A percentile compares a stretch with the other conserved stretches of the same genome.
Evolutionary conservation across 1,284 basidiomycete species (phyloP).

Genomic region (Apiotrichum sp.): DNA sequence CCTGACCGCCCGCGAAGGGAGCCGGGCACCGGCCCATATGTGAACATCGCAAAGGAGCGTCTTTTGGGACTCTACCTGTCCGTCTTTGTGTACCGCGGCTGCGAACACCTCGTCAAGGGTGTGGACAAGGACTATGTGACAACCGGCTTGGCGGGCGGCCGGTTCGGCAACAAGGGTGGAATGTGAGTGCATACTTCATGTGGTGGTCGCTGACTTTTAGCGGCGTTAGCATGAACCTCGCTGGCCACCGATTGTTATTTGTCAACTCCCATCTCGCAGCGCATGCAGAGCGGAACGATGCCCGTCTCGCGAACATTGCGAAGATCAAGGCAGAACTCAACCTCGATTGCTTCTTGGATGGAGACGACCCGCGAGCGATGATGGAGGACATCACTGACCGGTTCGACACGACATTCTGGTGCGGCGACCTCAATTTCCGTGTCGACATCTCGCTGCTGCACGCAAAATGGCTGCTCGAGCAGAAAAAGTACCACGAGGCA

Average conservation of each 20-base stretch:
- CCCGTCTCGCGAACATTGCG: conserved; percentile 44
- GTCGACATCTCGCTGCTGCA: conserved; percentile 51
- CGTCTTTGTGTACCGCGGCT: conserved; percentile 48
- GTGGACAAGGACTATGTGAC: conserved; percentile 52
- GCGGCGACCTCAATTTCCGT: conserved; percentile 52
- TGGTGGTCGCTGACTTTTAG: conserved; percentile 28
- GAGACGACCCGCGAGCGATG: conserved; percentile 32
- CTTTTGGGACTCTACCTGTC: conserved; percentile 53
- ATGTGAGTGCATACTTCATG: conserved; percentile 26
- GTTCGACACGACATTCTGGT: conserved; percentile 54
- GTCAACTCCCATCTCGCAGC: conserved; percentile 55
- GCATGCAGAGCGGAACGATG: conserved; percentile 44
- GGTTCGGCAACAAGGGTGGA: conserved; percentile 53
- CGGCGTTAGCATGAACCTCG: conserved; percentile 52
- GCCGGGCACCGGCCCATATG: conserved; percentile 45
- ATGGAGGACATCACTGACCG: conserved; percentile 49
- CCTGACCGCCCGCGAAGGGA: background rate
- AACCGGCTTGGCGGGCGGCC: conserved; percentile 52
- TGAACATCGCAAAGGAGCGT: conserved; percentile 53
- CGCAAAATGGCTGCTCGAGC: conserved; percentile 53
- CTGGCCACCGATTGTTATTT: conserved; percentile 51
- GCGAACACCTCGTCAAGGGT: conserved; percentile 47
- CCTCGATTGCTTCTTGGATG: conserved; percentile 51
- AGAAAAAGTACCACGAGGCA: conserved; percentile 49
- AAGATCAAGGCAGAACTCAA: conserved; percentile 53